Percentiles rank a stretch among this genome's conserved stretches.
Evolutionary conservation across 2,329 filamentous ascomycete species (phyloP).

Genomic region (Microdochium trichocladiopsis): DNA sequence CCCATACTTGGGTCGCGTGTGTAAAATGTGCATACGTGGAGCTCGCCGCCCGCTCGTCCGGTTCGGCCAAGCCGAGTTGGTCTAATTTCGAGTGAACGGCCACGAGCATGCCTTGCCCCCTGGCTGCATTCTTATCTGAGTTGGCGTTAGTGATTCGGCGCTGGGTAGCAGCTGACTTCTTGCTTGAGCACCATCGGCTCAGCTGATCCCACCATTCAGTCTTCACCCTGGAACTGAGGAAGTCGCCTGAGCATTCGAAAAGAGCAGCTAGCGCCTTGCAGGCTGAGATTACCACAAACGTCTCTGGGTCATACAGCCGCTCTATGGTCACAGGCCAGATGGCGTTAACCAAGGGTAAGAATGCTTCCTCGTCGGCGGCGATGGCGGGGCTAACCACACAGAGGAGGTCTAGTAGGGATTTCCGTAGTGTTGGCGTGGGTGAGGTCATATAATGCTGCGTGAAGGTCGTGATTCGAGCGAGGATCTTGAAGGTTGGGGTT

Average conservation of each 20-base stretch:
- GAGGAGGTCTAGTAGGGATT: constrained; percentile 71
- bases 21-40: constrained; percentile 50
- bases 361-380: constrained; percentile 69
- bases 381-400: constrained; percentile 66
- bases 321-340: constrained; percentile 78
- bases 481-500: constrained; percentile 72
- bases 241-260: constrained; percentile 69
- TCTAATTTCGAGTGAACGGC: neutral
- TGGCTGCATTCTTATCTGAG: neutral
- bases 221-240: constrained; percentile 69
- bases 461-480: constrained; percentile 73
- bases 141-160: constrained; percentile 5
- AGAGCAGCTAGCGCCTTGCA: constrained; percentile 62
- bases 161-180: constrained; percentile 28
- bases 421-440: constrained; percentile 69
- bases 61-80: neutral
- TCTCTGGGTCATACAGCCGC: constrained; percentile 59
- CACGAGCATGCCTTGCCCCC: neutral
- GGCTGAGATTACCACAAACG: constrained; percentile 63
- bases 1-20: constrained; percentile 58
- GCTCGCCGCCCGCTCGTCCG: constrained; percentile 5
- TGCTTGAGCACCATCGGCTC: constrained; percentile 37
- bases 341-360: constrained; percentile 82
- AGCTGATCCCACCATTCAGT: constrained; percentile 60
- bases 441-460: constrained; percentile 90